Evolutionary conservation across 2,329 filamentous ascomycete species (phyloP).

Genomic region (Dendrostoma leiphaemia): DNA sequence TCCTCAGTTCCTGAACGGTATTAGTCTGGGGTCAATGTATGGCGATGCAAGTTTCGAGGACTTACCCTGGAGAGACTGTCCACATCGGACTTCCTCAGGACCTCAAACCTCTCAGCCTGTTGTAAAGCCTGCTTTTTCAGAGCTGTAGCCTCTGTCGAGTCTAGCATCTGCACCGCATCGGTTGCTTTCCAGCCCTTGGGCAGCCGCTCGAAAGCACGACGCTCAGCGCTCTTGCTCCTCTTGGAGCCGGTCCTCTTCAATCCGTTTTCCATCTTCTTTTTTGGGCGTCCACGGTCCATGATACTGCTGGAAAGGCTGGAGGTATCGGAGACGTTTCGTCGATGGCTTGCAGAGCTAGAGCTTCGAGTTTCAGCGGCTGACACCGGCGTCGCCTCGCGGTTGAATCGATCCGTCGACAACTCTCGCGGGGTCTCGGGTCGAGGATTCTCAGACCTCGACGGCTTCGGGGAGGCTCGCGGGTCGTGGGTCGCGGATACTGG

Average conservation of each 20-base stretch:
- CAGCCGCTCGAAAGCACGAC: constrained; percentile 58
- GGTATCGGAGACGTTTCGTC: constrained; percentile 55
- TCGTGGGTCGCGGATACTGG: constrained; percentile 51
- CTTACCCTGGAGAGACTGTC: constrained; percentile 62
- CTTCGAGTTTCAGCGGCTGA: constrained; percentile 29
- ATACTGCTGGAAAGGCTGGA: constrained; percentile 55
- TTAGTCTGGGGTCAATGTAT: not conserved
- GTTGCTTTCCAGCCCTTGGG: constrained; percentile 54
- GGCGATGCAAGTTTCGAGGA: not conserved
- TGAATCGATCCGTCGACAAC: constrained; percentile 21
- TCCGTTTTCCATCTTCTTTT: constrained; percentile 47
- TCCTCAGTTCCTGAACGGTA: constrained; percentile 62
- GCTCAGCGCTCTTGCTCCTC: constrained; percentile 49
- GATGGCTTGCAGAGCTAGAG: constrained; percentile 37
- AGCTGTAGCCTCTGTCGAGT: constrained; percentile 44
- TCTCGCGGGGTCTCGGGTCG: constrained; percentile 29
- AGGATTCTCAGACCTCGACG: constrained; percentile 37
- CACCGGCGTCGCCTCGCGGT: constrained; percentile 27
- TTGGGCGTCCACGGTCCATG: constrained; percentile 61
- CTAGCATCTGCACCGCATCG: constrained; percentile 51
- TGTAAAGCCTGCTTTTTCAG: constrained; percentile 61
- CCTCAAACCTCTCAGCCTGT: constrained; percentile 62
- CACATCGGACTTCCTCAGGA: constrained; percentile 61
- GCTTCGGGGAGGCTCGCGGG: constrained; percentile 39
- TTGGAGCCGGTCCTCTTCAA: constrained; percentile 41